Evolutionary conservation across 2,329 filamentous ascomycete species (phyloP).

Genomic region (Alternaria incomplexa): DNA sequence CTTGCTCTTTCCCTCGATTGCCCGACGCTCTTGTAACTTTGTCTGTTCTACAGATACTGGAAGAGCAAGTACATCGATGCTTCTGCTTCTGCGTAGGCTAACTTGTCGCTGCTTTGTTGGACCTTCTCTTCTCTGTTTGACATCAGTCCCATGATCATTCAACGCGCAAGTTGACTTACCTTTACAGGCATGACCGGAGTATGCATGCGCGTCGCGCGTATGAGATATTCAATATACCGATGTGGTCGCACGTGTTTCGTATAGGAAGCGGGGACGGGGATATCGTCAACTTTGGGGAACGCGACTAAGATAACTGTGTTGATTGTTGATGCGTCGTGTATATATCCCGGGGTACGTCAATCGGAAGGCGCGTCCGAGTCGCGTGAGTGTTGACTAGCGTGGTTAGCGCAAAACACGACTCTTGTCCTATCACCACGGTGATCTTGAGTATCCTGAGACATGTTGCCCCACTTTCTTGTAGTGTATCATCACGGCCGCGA

Average conservation of each 20-base stretch:
- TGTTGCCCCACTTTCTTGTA: not conserved
- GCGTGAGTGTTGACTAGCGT: constrained; percentile 15
- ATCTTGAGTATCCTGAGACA: constrained; percentile 6
- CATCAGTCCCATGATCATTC: not conserved
- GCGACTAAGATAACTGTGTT: not conserved
- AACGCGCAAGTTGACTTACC: not conserved
- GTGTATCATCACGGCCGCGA: not conserved
- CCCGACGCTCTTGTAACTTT: constrained; percentile 4
- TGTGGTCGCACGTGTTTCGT: not conserved
- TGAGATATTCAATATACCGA: not conserved
- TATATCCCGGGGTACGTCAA: constrained; percentile 6
- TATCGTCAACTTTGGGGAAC: not conserved
- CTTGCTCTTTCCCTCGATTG: not conserved
- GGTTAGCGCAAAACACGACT: constrained; percentile 12
- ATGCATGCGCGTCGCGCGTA: not conserved
- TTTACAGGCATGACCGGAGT: constrained; percentile 2
- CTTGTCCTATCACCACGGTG: constrained; percentile 10
- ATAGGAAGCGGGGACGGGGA: no score
- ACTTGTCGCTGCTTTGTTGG: constrained; percentile 4
- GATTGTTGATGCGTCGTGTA: constrained; percentile 8
- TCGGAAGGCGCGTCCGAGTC: constrained; percentile 12
- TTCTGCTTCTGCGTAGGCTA: not conserved
- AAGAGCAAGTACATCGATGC: constrained; percentile 1
- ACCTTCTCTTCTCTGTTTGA: constrained; percentile 1
- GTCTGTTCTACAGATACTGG: not conserved